Evolutionary conservation across 495 filamentous ascomycete genomes (phyloP).

Genomic region (Pyrenopolyporus hunteri): DNA sequence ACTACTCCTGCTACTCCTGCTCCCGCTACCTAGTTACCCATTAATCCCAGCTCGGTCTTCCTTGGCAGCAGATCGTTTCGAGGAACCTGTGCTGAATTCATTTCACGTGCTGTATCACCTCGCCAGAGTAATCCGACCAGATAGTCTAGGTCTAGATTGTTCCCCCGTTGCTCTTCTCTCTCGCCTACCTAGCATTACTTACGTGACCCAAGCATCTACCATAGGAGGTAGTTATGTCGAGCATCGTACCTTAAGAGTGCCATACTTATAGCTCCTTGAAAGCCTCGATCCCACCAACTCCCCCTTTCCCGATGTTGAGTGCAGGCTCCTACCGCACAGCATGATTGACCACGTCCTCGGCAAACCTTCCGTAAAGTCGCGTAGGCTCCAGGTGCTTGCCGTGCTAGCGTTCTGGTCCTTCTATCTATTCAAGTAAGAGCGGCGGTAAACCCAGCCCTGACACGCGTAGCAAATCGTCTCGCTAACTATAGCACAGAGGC

Average conservation of each 20-base stretch:
- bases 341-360: slow-evolving; percentile 88
- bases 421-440: slow-evolving; percentile 73
- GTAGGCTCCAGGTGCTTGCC: slow-evolving; percentile 89
- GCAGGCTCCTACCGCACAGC: slow-evolving; percentile 15
- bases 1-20: neutral
- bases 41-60: slow-evolving; percentile 11
- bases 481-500: slow-evolving; percentile 60
- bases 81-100: slow-evolving; percentile 18
- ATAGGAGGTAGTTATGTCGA: neutral
- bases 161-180: neutral
- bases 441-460: neutral
- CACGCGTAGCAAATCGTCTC: neutral
- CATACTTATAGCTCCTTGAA: neutral
- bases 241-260: slow-evolving; percentile 6
- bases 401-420: slow-evolving; percentile 90
- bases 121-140: neutral
- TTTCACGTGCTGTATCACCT: slow-evolving; percentile 24
- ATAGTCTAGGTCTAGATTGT: neutral
- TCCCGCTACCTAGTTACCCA: neutral
- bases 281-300: neutral
- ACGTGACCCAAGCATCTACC: neutral
- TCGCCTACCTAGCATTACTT: too few relatives aligned
- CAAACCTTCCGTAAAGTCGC: slow-evolving; percentile 85
- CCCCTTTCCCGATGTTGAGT: slow-evolving; percentile 29
- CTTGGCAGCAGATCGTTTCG: neutral